phyloP scores from a whole-genome alignment of 1,284 basidiomycete species.

The Hemileia vastatrix region DNA sequence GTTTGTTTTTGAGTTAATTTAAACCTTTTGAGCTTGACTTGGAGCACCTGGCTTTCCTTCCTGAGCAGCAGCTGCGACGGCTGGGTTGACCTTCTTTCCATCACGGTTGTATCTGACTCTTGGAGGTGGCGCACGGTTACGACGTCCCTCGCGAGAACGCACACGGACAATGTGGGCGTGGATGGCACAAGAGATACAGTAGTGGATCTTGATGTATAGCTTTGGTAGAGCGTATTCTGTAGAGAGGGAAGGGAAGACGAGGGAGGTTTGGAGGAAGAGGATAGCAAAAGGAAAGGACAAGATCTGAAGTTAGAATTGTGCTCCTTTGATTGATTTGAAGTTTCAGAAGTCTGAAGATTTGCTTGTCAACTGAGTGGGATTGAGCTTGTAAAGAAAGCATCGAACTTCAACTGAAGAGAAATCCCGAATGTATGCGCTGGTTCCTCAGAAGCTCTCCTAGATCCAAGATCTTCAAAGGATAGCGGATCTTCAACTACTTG shows the following conservation, averaged over 20 bases:
- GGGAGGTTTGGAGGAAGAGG: background rate
- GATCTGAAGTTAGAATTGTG: no score
- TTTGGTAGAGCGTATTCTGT: constrained; percentile 94
- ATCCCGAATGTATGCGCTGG: no score
- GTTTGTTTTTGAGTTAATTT: background rate
- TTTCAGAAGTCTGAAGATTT: background rate
- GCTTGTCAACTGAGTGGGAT: background rate
- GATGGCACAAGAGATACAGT: constrained; percentile 98
- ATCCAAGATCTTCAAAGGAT: no score
- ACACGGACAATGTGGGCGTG: constrained; percentile 98
- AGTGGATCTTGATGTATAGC: constrained; percentile 96
- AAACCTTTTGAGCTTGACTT: background rate
- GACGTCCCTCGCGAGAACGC: constrained; percentile 73
- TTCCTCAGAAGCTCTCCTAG: no score
- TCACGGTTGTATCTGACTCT: constrained; percentile 96
- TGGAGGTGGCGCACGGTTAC: constrained; percentile 90
- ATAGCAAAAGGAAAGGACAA: constrained; percentile 1
- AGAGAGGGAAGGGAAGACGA: constrained; percentile 14
- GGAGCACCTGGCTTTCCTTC: background rate
- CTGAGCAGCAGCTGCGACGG: constrained; percentile 63
- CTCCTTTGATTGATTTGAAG: no score
- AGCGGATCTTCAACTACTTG: no score
- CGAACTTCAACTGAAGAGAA: no score
- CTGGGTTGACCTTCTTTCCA: constrained; percentile 87
- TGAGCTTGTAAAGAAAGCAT: background rate